Conservation (phyloP, 371 early-diverging fungal species). For the Rhizopus delemar region DNA sequence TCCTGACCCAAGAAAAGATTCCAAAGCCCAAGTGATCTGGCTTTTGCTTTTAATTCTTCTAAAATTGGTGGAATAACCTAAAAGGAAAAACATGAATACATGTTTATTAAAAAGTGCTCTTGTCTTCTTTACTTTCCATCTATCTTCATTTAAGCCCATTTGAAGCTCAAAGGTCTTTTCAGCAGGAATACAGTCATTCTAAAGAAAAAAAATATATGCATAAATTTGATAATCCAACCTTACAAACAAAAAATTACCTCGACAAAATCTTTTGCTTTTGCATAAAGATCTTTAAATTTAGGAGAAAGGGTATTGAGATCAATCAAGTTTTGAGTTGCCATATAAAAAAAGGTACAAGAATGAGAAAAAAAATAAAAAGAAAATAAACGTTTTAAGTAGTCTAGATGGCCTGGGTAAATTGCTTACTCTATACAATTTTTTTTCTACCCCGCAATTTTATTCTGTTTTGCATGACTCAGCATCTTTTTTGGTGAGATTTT, state of each 20-base stretch:
- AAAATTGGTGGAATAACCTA: conserved; percentile 79
- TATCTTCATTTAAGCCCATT: conserved; percentile 71
- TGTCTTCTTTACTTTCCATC: conserved; percentile 71
- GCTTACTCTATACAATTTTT: conserved; percentile 2
- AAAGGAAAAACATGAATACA: not conserved
- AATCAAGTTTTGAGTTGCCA: conserved; percentile 50
- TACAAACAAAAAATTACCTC: conserved; percentile 54
- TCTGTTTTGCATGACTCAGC: conserved; percentile 6
- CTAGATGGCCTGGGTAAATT: conserved; percentile 6
- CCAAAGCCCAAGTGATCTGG: conserved; percentile 90
- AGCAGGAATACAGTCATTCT: conserved; percentile 95
- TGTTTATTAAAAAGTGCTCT: not conserved
- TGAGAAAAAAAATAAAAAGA: not conserved
- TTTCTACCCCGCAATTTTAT: conserved; percentile 1
- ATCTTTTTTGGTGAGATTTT: not conserved
- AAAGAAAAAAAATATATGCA: conserved; percentile 2
- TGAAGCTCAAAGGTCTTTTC: conserved; percentile 75
- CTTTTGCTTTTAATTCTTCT: conserved; percentile 87
- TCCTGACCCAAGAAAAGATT: conserved; percentile 87
- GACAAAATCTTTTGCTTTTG: conserved; percentile 75
- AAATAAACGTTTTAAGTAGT: not conserved
- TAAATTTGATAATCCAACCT: not conserved
- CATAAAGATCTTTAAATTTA: conserved; percentile 67
- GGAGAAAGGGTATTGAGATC: conserved; percentile 57
- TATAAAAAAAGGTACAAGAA: conserved; percentile 13